Percentiles rank a stretch among this genome's conserved stretches.
Evolutionary conservation across 306 rosid genomes (phyloP).

Genomic region (Lablab purpureus): DNA sequence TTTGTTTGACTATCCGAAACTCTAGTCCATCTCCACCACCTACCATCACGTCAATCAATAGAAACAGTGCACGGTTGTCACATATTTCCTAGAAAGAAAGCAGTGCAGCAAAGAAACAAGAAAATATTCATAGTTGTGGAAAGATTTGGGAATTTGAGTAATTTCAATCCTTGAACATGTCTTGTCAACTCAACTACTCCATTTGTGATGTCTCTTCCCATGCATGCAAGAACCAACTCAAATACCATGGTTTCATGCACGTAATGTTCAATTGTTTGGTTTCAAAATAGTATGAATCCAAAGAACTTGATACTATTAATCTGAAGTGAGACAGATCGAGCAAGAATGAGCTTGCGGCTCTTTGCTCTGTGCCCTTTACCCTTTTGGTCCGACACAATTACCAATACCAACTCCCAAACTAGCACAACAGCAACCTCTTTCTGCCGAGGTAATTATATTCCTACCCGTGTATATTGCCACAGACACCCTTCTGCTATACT

Average conservation of each 20-base stretch:
- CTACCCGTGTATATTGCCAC: slow-evolving; percentile 73
- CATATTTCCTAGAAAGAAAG: too few relatives aligned
- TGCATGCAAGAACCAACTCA: not conserved
- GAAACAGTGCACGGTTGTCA: too few relatives aligned
- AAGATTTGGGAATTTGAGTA: not conserved
- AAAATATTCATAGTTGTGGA: too few relatives aligned
- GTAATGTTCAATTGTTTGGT: not conserved
- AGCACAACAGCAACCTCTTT: slow-evolving; percentile 55
- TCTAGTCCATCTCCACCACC: not conserved
- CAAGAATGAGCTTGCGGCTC: slow-evolving; percentile 60
- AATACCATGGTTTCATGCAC: not conserved
- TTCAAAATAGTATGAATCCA: not conserved
- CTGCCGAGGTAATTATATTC: slow-evolving; percentile 67
- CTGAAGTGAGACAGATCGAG: not conserved
- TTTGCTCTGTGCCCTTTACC: slow-evolving; percentile 36
- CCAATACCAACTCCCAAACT: not conserved
- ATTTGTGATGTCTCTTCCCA: not conserved
- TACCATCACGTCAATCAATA: not conserved
- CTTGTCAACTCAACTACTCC: not conserved
- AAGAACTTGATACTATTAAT: not conserved
- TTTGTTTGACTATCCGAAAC: not conserved
- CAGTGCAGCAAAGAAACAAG: too few relatives aligned
- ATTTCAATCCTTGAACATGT: not conserved
- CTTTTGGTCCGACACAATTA: slow-evolving; percentile 15
- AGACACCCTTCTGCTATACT: slow-evolving; percentile 76